Evolutionary conservation across 805 yeast species (phyloP), one percentile per base, ranked within the genome.

Genomic region (Schwanniomyces vanrijiae): DNA sequence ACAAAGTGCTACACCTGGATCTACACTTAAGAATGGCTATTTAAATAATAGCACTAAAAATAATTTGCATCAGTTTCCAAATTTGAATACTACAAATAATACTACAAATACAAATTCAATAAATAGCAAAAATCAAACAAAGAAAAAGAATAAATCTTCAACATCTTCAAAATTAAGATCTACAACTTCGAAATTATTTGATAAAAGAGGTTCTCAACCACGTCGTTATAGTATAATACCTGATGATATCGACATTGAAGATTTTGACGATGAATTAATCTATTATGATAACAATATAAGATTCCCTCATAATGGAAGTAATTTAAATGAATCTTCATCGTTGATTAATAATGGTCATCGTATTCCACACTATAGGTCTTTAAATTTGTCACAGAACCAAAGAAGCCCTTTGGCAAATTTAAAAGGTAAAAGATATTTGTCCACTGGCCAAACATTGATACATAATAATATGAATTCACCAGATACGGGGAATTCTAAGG

Each of bases 141-240:
- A 59, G 42, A 65, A 62, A 45, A 61, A 62, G 31, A 58, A 56
- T 45, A 61, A 62, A 43, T 52, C 73, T 3, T 61, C 72, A 5
- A 53, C 75, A 0, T 65, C 71, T 1, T 70, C 76, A 1, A 81
- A 76, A 43, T 65, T 82, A 39, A 64, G 87, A 35, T 81, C 90
- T 2, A 85, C 90, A 1, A 84, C 90, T 0, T 84, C 90, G 1
- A 83, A 84, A 51, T 66, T 86, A 5, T 86, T 87, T 62, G 92
- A 86, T 55, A 78, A 81, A 10, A 84, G 81, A 54, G 90, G 89
- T 1, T 80, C 85, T 0, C 86, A 83, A 40, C 81, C 89, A 5
- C 73, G 91, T 57, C 69, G 90, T 28, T 86, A 86, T 56, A 83
- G 90, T 18, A 88, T 86, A 18, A 78, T 82, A 2, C 86, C 86